A percentile compares a stretch with the other conserved stretches of the same genome.
Conservation (phyloP, 345 rosid species). For the Acer campestre region DNA sequence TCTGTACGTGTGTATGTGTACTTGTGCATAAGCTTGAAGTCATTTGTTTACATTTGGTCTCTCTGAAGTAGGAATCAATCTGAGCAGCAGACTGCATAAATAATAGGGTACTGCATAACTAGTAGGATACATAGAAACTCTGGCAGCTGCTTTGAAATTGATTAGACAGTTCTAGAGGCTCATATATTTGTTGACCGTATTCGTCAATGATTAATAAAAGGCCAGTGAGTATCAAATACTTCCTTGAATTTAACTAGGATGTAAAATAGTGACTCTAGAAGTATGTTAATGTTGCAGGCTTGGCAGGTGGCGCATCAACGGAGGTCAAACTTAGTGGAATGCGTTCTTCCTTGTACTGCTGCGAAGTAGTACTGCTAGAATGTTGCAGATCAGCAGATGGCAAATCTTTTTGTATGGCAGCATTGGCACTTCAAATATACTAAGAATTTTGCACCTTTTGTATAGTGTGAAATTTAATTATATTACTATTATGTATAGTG, state of each 20-base stretch:
- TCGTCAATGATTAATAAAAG: neutral
- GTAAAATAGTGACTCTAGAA: neutral
- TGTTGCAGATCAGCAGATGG: neutral
- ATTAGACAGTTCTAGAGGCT: neutral
- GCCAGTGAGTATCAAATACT: neutral
- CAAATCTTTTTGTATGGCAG: neutral
- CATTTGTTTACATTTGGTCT: neutral
- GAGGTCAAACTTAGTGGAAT: constrained; percentile 43
- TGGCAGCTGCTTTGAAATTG: neutral
- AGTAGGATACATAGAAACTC: neutral
- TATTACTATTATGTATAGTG: constrained; percentile 1
- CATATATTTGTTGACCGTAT: neutral
- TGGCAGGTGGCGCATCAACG: constrained; percentile 40
- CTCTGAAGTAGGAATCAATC: neutral
- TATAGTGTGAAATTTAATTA: neutral
- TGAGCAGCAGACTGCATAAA: neutral
- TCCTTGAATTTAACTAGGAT: neutral
- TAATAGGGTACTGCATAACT: neutral
- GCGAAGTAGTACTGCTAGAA: constrained; percentile 28
- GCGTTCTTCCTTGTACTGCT: constrained; percentile 61
- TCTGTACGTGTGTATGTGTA: neutral
- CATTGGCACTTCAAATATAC: neutral
- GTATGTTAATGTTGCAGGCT: constrained; percentile 44
- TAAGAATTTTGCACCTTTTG: neutral
- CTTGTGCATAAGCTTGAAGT: neutral